phyloP scores from a whole-genome alignment of 257 asterid genomes.

The Lantana camara region DNA sequence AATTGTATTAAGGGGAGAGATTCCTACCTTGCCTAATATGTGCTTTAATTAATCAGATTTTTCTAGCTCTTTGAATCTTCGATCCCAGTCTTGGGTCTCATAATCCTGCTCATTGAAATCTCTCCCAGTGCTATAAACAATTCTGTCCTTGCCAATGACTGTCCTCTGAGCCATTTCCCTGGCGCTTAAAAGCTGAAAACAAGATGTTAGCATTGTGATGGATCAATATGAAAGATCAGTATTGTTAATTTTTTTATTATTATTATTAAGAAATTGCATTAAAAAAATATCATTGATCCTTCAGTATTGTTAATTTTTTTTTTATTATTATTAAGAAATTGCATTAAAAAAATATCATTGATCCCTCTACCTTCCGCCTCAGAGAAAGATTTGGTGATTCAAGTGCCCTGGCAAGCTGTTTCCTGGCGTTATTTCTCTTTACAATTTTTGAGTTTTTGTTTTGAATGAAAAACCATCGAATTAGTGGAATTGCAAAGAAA shows the following conservation, averaged over 20 bases:
- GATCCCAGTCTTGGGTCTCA: slow-evolving; percentile 80
- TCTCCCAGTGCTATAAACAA: slow-evolving; percentile 82
- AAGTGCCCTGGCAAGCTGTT: slow-evolving; percentile 63
- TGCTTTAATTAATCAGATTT: slow-evolving; percentile 44
- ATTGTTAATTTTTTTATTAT: no score
- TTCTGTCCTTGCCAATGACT: slow-evolving; percentile 77
- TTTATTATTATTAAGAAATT: no score
- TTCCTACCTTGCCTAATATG: slow-evolving; percentile 5
- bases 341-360: no score
- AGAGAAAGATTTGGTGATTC: slow-evolving; percentile 78
- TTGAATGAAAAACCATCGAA: slow-evolving; percentile 75
- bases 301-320: no score
- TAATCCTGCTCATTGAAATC: slow-evolving; percentile 80
- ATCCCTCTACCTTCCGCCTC: slow-evolving; percentile 92
- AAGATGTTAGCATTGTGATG: slow-evolving; percentile 13
- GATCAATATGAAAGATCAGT: no score
- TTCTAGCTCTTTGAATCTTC: slow-evolving; percentile 71
- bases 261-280: no score
- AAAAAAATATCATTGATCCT: no score
- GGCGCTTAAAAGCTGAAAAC: slow-evolving; percentile 78
- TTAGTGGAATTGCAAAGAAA: slow-evolving; percentile 85
- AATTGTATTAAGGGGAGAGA: slow-evolving; percentile 6
- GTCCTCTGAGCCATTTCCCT: slow-evolving; percentile 95
- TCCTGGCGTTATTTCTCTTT: slow-evolving; percentile 71
- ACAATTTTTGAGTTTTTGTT: slow-evolving; percentile 65